These are phyloP conservation scores for Rhytidhysteron rufulum DNA, from an alignment of 2,329 filamentous ascomycete species.

Conservation along the genomic window DNA sequence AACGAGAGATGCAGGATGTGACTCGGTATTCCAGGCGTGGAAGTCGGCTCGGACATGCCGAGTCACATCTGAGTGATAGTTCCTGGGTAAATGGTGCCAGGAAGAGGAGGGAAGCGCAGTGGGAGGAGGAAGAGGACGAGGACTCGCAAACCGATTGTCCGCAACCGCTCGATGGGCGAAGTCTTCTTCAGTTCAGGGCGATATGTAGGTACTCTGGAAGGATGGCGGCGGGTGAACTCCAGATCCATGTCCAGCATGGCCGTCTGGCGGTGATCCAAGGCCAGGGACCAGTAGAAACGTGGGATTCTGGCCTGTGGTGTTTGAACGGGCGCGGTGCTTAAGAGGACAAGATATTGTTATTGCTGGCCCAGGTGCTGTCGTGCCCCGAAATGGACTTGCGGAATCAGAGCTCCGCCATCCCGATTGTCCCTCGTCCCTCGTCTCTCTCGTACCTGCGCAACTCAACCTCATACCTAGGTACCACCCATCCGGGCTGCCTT, in stretches of 20 bases:
- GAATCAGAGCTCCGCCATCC: conserved; percentile 1
- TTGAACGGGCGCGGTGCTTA: conserved; percentile 1
- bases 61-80: no score
- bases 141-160: no score
- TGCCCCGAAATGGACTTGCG: background rate
- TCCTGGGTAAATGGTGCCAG: no score
- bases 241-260: background rate
- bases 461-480: no score
- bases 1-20: no score
- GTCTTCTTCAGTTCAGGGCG: no score
- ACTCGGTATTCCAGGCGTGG: background rate
- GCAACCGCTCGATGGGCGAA: no score
- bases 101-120: no score
- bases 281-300: background rate
- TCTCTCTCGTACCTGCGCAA: conserved; percentile 3
- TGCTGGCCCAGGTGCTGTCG: background rate
- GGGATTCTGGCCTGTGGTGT: background rate
- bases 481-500: no score
- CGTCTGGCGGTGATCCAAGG: background rate
- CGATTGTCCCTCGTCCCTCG: no score
- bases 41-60: background rate
- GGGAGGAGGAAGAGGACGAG: no score
- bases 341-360: background rate
- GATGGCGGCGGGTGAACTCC: conserved; percentile 2
- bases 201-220: no score